Evolutionary conservation across 257 asterid species (phyloP), one percentile per base, ranked within the genome.

Genomic region (Catharanthus roseus): DNA sequence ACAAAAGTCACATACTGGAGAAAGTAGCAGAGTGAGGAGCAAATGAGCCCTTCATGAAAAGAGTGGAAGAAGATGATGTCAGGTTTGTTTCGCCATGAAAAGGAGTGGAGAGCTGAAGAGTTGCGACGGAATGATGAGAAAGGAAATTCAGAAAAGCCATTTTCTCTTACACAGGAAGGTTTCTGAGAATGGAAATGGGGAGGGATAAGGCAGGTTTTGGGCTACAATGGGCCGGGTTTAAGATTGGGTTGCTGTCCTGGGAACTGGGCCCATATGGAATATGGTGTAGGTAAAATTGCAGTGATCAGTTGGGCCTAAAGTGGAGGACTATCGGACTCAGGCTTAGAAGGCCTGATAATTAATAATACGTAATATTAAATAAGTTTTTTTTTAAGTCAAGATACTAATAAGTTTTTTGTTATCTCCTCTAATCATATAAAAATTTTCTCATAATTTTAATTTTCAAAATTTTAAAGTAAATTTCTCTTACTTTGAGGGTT

Each of bases 81-180:
- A 73, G 67, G 64, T 71, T 78, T 47, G 78, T 33, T 68, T 85
- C 84, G 54, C 82, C 82, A 72, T 81, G 70, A 77, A 82, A 62
- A 54, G 85, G 69, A 67, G 86, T 79, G 28, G 86, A 83, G 65
- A 84, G 72, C 10, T 77, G 78, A 23, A 79, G 72, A 16, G 77
- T 26, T 29, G 75, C 51, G n/a, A n/a, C n/a, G n/a, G n/a, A n/a
- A n/a, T n/a, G n/a, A 58, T 70, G 83, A 28, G 83, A 81, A 67
- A 73, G 29, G 34, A 86, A 70, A 69, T 56, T 70, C 72, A 74
- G 77, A 68, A 50, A 66, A 64, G 82, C 86, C 96, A 89, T 89
- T 78, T 31, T 38, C 70, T 24, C 31, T 12, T 26, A 16, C 50
- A 11, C 34, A 29, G 38, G 19, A 55, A 53, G 28, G 19, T 24